Conservation (phyloP, 345 rosid species). For the Populus deltoides region DNA sequence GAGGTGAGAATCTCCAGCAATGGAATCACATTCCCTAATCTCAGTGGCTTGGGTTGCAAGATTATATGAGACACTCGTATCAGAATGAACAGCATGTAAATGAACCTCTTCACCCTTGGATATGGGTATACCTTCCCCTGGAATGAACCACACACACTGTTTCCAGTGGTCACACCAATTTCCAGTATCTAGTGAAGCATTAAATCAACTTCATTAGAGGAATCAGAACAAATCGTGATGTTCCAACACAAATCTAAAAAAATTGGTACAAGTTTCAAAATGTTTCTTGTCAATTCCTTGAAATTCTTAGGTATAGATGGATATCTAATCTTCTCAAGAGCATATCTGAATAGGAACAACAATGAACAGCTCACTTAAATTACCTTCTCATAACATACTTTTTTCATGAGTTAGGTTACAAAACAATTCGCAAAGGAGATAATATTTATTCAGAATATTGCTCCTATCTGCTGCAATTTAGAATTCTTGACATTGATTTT, state of each 20-base stretch:
- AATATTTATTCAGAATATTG: too few species aligned
- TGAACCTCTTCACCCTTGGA: conserved; percentile 53
- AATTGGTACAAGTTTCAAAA: too few species aligned
- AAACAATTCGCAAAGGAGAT: too few species aligned
- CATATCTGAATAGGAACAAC: not conserved
- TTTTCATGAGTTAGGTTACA: too few species aligned
- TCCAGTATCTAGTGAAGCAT: conserved; percentile 47
- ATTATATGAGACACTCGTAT: conserved; percentile 57
- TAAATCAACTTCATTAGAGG: conserved; percentile 17
- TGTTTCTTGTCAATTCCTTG: too few species aligned
- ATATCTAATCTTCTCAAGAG: not conserved
- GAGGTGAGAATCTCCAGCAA: conserved; percentile 49
- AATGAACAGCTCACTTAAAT: not conserved
- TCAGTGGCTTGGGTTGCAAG: conserved; percentile 39
- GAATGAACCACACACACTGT: conserved; percentile 89
- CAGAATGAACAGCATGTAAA: conserved; percentile 63
- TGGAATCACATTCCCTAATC: conserved; percentile 19
- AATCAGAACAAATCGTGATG: not conserved
- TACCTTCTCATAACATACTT: too few species aligned
- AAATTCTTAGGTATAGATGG: not conserved
- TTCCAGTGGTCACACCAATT: conserved; percentile 99
- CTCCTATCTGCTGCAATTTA: too few species aligned
- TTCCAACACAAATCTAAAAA: not conserved
- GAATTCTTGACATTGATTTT: too few species aligned
- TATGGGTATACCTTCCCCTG: conserved; percentile 49